Evolutionary conservation across 1,284 basidiomycete genomes (phyloP).

Genomic region (Omphalotus olearius): DNA sequence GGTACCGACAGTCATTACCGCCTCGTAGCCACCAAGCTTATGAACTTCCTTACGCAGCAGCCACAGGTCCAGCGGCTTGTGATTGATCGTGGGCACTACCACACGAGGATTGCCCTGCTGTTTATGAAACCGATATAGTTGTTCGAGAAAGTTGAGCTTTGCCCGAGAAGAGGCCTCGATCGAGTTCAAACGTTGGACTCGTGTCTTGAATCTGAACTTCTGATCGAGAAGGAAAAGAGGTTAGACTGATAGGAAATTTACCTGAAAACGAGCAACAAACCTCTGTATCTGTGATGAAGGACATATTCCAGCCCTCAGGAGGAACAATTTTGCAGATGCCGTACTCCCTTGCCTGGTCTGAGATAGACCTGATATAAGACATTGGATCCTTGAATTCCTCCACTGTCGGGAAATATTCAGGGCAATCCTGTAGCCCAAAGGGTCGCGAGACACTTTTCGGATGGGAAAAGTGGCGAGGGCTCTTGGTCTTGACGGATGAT

Average conservation of each 20-base stretch:
- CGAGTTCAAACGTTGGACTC: conserved; percentile 92
- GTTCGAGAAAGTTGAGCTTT: conserved; percentile 96
- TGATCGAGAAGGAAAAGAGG: conserved; percentile 31
- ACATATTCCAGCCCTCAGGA: conserved; percentile 92
- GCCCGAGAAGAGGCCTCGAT: conserved; percentile 97
- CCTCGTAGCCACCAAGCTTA: conserved; percentile 82
- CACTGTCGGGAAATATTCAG: conserved; percentile 80
- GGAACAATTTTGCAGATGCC: conserved; percentile 98
- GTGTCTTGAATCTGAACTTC: conserved; percentile 93
- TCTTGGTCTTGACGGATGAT: conserved; percentile 63
- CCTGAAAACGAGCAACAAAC: conserved; percentile 37
- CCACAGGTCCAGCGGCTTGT: conserved; percentile 92
- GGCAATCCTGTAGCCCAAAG: conserved; percentile 90
- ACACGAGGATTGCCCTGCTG: conserved; percentile 87
- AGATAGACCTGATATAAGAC: conserved; percentile 87
- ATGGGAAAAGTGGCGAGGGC: conserved; percentile 38
- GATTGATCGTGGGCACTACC: conserved; percentile 88
- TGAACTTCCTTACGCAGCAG: conserved; percentile 88
- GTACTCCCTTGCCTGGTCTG: conserved; percentile 69
- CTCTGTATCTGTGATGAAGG: conserved; percentile 94
- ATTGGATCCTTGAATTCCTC: conserved; percentile 97
- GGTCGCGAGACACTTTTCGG: conserved; percentile 45
- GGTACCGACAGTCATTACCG: conserved; percentile 40
- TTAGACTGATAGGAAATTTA: conserved; percentile 25
- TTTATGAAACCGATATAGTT: conserved; percentile 89